A percentile compares a stretch with the other conserved stretches of the same genome.
Evolutionary conservation across 805 yeast species (phyloP).

Genomic region (Yamadazyma ubonensis): DNA sequence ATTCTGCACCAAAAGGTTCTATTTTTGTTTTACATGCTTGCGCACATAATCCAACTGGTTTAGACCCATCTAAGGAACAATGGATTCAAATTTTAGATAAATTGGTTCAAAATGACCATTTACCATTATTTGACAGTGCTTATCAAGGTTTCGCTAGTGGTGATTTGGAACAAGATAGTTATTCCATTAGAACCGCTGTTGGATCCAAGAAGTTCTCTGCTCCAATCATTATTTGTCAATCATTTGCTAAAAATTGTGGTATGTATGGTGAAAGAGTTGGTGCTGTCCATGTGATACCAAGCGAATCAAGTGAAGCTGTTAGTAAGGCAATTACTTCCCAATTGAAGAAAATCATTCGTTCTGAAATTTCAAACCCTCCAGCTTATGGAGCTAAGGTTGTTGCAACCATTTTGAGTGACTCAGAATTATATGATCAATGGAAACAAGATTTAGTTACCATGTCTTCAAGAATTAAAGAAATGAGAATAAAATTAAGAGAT

Average conservation of each 20-base stretch:
- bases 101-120: slow-evolving; percentile 59
- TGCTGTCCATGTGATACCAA: slow-evolving; percentile 74
- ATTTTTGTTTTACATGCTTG: slow-evolving; percentile 86
- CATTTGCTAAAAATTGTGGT: slow-evolving; percentile 95
- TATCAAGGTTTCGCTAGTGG: slow-evolving; percentile 98
- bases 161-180: slow-evolving; percentile 76
- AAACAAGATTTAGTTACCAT: slow-evolving; percentile 76
- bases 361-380: slow-evolving; percentile 92
- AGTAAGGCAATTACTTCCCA: slow-evolving; percentile 69
- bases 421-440: slow-evolving; percentile 78
- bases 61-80: slow-evolving; percentile 82
- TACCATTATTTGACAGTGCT: slow-evolving; percentile 89
- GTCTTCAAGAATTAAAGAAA: slow-evolving; percentile 77
- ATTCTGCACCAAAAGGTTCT: slow-evolving; percentile 71
- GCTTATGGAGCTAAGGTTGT: slow-evolving; percentile 94
- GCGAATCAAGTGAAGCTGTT: slow-evolving; percentile 36
- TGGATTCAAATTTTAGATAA: slow-evolving; percentile 73
- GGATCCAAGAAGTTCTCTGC: slow-evolving; percentile 26
- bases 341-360: slow-evolving; percentile 69
- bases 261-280: slow-evolving; percentile 98
- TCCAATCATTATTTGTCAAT: slow-evolving; percentile 72
- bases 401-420: slow-evolving; percentile 64
- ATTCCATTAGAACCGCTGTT: slow-evolving; percentile 71
- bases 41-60: slow-evolving; percentile 97
- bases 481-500: slow-evolving; percentile 70